Evolutionary conservation across 1,284 basidiomycete genomes (phyloP).

Genomic region (Melampsora occidentalis): DNA sequence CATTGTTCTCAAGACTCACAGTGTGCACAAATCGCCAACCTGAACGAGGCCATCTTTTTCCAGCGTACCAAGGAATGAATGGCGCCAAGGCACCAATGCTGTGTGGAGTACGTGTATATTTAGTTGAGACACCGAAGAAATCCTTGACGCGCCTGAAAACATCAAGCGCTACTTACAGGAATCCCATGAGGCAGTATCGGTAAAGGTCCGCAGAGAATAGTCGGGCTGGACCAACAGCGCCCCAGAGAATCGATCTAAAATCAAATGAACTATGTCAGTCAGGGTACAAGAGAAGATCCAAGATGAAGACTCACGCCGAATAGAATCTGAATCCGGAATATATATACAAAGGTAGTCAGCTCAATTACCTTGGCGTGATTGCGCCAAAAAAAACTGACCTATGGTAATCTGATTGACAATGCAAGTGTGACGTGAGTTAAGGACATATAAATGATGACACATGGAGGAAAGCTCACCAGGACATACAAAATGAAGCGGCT

Average conservation of each 20-base stretch:
- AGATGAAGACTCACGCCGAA: too few relatives aligned
- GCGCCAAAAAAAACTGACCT: too few relatives aligned
- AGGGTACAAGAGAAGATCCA: not conserved
- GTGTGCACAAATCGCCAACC: constrained; percentile 41
- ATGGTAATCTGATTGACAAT: too few relatives aligned
- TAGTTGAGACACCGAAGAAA: too few relatives aligned
- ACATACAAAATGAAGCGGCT: constrained; percentile 29
- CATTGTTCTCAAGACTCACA: constrained; percentile 2
- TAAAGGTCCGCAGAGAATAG: constrained; percentile 32
- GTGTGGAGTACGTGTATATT: too few relatives aligned
- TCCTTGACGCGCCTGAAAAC: too few relatives aligned
- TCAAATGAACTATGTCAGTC: constrained; percentile 21
- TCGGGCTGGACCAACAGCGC: constrained; percentile 26
- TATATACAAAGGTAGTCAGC: too few relatives aligned
- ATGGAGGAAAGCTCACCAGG: constrained; percentile 10
- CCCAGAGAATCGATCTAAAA: constrained; percentile 41
- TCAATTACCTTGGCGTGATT: too few relatives aligned
- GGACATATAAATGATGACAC: not conserved
- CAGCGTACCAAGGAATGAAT: constrained; percentile 36
- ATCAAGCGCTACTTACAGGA: constrained; percentile 22
- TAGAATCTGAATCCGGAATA: too few relatives aligned
- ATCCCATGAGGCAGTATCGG: constrained; percentile 29
- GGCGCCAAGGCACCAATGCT: constrained; percentile 36
- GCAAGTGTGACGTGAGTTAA: too few relatives aligned
- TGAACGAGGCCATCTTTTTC: constrained; percentile 36